A percentile compares a stretch with the other conserved stretches of the same genome.
These are phyloP conservation scores for Ganoderma resinaceum DNA, from an alignment of 1,284 basidiomycete genomes.

Conservation along the genomic window DNA sequence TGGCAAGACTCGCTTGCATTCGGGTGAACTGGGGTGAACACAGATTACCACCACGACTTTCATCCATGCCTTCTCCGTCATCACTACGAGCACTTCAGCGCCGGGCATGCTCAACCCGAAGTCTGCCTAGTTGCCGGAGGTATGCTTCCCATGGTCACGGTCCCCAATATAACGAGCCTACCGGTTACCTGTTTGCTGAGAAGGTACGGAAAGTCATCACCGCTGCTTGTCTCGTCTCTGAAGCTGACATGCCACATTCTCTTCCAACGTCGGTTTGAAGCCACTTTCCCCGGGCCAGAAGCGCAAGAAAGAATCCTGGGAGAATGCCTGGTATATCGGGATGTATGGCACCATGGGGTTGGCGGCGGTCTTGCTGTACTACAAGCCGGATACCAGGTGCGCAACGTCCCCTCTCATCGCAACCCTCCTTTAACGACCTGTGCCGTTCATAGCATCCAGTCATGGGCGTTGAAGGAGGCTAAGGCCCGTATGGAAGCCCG, in stretches of 20 bases:
- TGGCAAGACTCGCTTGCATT: neutral
- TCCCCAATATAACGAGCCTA: constrained; percentile 87
- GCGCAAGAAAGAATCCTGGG: constrained; percentile 89
- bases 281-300: constrained; percentile 82
- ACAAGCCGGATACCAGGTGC: constrained; percentile 96
- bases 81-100: constrained; percentile 42
- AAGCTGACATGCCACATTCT: neutral
- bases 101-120: constrained; percentile 30
- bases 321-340: constrained; percentile 86
- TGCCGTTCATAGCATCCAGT: constrained; percentile 70
- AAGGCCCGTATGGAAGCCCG: constrained; percentile 89
- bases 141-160: constrained; percentile 76
- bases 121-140: constrained; percentile 41
- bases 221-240: neutral
- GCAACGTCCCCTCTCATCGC: constrained; percentile 38
- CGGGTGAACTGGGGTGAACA: constrained; percentile 5
- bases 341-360: constrained; percentile 91
- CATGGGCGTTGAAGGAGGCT: constrained; percentile 90
- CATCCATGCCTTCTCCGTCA: constrained; percentile 44
- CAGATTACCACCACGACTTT: constrained; percentile 11
- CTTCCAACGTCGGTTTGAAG: constrained; percentile 45
- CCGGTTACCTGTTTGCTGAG: constrained; percentile 88
- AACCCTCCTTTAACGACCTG: neutral
- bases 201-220: constrained; percentile 61
- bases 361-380: constrained; percentile 81